Evolutionary conservation across 768 basidiomycete species (phyloP), one percentile per base, ranked within the genome.

Genomic region (Panaeolus papilionaceus): DNA sequence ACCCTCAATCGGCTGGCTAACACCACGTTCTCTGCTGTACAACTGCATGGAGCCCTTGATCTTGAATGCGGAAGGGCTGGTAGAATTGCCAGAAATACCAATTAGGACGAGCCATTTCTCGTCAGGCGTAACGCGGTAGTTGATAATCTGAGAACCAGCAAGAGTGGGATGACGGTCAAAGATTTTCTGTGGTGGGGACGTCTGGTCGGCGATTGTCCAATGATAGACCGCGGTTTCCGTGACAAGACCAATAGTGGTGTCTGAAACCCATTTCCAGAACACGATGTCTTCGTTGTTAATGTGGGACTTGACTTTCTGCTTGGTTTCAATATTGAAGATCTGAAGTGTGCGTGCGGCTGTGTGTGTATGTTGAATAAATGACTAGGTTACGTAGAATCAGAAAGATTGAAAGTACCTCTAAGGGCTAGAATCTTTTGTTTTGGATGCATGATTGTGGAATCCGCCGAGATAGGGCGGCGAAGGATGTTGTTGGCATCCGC

Each of bases 191-290:
- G 92, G 93, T 3, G 92, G 80, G 1, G 93, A 91, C 3, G 89
- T 91, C 69, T 85, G 80, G 79, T 94, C 92, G 42, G 80, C 1
- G 91, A 90, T 10, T 68, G 90, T 83, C 96, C 96, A 97, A 79
- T 98, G 96, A 78, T 86, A 94, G 26, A 98, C 96, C 11, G 95
- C 86, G 0, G 92, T 85, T 68, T 98, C 96, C 42, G 97, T 98
- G 74, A 98, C 98, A 82, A 99, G 87, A 74, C 98, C 98, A 69
- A 99, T 91, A 37, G 92, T 92, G 18, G 89, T 88, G 69, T 95
- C 92, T 61, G 91, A 92, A 44, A 98, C 89, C 98, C 98, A 99
- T 78, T 98, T 98, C 98, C 98, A 99, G 81, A 98, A 99, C 28
- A 95, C 90, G 64, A 98, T 86, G 76, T 99, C 97, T 76, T 98